Evolutionary conservation across 192 early-diverging fungal genomes (phyloP).

Genomic region (Allomyces arbusculus): DNA sequence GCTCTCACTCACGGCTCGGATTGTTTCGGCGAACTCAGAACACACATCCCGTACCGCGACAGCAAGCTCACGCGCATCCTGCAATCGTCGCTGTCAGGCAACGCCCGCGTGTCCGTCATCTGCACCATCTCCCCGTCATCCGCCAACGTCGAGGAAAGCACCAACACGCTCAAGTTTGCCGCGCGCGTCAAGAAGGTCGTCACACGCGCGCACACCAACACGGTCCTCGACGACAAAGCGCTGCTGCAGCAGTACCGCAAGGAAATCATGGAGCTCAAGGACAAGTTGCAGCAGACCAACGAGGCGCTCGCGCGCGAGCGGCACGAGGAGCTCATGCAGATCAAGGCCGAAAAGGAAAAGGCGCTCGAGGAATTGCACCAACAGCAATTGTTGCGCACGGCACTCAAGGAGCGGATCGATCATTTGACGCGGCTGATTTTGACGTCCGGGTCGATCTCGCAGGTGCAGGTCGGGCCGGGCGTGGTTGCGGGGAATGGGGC

Average conservation of each 20-base stretch:
- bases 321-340: slow-evolving; percentile 21
- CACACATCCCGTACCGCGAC: slow-evolving; percentile 90
- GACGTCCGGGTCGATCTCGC: slow-evolving; percentile 37
- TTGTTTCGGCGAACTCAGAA: slow-evolving; percentile 6
- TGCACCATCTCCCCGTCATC: slow-evolving; percentile 72
- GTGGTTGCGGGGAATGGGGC: too few species aligned
- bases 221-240: slow-evolving; percentile 53
- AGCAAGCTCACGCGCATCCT: slow-evolving; percentile 89
- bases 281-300: slow-evolving; percentile 38
- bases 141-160: slow-evolving; percentile 60
- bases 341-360: slow-evolving; percentile 11
- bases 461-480: slow-evolving; percentile 2
- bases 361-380: slow-evolving; percentile 3
- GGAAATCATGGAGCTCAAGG: slow-evolving; percentile 56
- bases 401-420: slow-evolving; percentile 65
- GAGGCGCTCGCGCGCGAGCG: slow-evolving; percentile 24
- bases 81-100: slow-evolving; percentile 78
- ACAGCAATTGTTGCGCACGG: slow-evolving; percentile 29
- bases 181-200: slow-evolving; percentile 71
- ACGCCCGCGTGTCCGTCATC: slow-evolving; percentile 72
- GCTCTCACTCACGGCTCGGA: too few species aligned
- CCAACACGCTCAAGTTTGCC: slow-evolving; percentile 91
- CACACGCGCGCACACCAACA: slow-evolving; percentile 62
- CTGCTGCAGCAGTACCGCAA: slow-evolving; percentile 58
- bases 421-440: slow-evolving; percentile 68